Base-by-base conservation (phyloP, 176 grass and related monocot species). In the Metroxylon sagu region DNA sequence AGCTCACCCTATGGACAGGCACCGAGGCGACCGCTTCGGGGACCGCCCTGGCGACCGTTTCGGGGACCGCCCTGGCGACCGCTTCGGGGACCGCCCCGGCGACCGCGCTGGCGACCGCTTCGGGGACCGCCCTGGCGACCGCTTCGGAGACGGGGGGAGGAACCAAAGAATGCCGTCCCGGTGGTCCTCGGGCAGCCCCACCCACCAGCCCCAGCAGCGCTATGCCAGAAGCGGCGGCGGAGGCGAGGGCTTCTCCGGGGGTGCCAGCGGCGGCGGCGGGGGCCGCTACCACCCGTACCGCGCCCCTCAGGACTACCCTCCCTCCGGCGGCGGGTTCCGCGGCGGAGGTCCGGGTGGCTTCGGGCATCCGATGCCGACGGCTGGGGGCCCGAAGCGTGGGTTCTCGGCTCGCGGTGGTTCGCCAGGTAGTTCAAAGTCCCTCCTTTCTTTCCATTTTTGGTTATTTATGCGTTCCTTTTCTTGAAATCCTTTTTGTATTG, bases 251-350 rank as follows among this genome's bases (percentile, higher is more conserved):
- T 70, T 59, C 35, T 72, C 69, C 25, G 4, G 49, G 26, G 43
- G 48, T 5, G 2, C 28, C 62, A 3, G 61, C 10, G 67, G 72
- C 18, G 67, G 72, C 18, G 69, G 78, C 12, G 71, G 76, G 25
- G 85, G 76, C 54, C 82, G 85, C 64, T 83, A 80, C 23, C 85
- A 89, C 49, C 85, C 85, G 6, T 89, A 89, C 57, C 77, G 81
- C 49, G 74, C 26, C 0, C 57, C 66, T 5, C 80, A 61, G 58
- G 70, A 72, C 12, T 54, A 53, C 70, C 59, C 70, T 62, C 52
- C 65, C 8, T 27, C 70, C 18, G 81, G 57, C 18, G 74, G 80
- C 7, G 71, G 75, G 5, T 61, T 49, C 12, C 73, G 64, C 28
- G 85, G 54, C 14, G 81, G 83, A 7, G 64, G 76, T 53, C 76